phyloP scores from a whole-genome alignment of 495 filamentous ascomycete species.

The Penicillium odoratum region DNA sequence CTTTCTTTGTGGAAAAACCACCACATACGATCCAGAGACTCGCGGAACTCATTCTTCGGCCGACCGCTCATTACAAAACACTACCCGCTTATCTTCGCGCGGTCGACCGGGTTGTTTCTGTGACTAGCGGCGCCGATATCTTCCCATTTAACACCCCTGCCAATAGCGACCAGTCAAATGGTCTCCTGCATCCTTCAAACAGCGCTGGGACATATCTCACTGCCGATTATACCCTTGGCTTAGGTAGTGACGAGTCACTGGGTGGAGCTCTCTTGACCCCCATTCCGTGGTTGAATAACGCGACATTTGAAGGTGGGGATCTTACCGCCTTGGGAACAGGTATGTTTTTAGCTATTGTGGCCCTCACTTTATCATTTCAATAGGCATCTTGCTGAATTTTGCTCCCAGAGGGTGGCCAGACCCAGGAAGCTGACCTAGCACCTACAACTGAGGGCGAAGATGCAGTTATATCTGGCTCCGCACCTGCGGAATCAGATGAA shows the following conservation, averaged over 20 bases:
- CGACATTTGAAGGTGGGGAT: slow-evolving; percentile 33
- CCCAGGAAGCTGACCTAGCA: slow-evolving; percentile 10
- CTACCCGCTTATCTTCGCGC: slow-evolving; percentile 85
- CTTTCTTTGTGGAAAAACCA: slow-evolving; percentile 69
- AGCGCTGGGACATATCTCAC: slow-evolving; percentile 25
- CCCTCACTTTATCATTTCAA: slow-evolving; percentile 23
- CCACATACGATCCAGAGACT: slow-evolving; percentile 93
- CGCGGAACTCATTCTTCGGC: slow-evolving; percentile 81
- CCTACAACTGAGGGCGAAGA: slow-evolving; percentile 35
- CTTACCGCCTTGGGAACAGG: slow-evolving; percentile 24
- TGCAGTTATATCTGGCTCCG: slow-evolving; percentile 15
- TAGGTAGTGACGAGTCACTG: slow-evolving; percentile 83
- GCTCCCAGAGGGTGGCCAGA: slow-evolving; percentile 14
- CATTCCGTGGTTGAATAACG: slow-evolving; percentile 77
- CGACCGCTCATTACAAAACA: slow-evolving; percentile 74
- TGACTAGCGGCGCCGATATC: slow-evolving; percentile 75
- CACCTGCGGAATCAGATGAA: slow-evolving; percentile 50
- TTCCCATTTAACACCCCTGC: slow-evolving; percentile 76
- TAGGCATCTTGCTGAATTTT: slow-evolving; percentile 23
- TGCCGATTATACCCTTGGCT: slow-evolving; percentile 33
- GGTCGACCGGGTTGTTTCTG: slow-evolving; percentile 86
- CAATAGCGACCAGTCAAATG: slow-evolving; percentile 48
- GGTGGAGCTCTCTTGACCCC: slow-evolving; percentile 92
- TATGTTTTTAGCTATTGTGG: slow-evolving; percentile 30
- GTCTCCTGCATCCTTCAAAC: slow-evolving; percentile 35